Evolutionary conservation across 2,329 filamentous ascomycete genomes (phyloP).

Genomic region (Biscogniauxia mediterranea): DNA sequence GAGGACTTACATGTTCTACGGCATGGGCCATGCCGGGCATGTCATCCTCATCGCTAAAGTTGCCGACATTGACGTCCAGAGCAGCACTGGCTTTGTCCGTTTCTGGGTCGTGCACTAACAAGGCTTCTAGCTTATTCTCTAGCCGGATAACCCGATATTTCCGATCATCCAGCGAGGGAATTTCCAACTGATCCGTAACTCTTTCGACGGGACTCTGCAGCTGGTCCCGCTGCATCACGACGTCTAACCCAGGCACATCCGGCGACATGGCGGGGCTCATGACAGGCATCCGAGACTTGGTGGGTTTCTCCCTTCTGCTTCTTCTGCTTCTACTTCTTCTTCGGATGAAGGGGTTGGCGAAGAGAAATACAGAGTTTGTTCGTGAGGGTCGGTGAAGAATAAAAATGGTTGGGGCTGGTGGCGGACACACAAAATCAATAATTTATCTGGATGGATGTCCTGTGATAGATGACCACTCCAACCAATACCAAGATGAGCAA

Average conservation of each 20-base stretch:
- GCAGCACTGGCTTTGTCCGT: conserved; percentile 97
- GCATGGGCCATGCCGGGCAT: conserved; percentile 96
- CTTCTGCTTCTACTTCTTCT: not conserved
- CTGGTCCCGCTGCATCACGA: conserved; percentile 30
- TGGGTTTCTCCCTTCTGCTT: not conserved
- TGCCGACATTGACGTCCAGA: conserved; percentile 93
- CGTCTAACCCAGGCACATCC: conserved; percentile 22
- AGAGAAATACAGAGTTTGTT: conserved; percentile 6
- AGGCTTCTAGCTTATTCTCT: conserved; percentile 81
- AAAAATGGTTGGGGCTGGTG: not conserved
- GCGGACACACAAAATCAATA: not conserved
- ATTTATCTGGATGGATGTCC: not conserved
- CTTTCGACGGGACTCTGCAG: conserved; percentile 35
- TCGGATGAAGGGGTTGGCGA: not conserved
- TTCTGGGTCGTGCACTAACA: conserved; percentile 89
- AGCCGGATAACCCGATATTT: conserved; percentile 84
- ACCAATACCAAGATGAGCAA: not conserved
- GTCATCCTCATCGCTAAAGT: conserved; percentile 86
- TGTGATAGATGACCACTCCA: not conserved
- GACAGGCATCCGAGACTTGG: conserved; percentile 8
- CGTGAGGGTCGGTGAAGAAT: not conserved
- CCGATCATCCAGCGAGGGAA: conserved; percentile 64
- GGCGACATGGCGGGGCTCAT: conserved; percentile 27
- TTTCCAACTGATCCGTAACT: conserved; percentile 33
- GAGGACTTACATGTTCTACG: conserved; percentile 71